Evolutionary conservation across 306 rosid species (phyloP).

Genomic region (Vigna nakashimae): DNA sequence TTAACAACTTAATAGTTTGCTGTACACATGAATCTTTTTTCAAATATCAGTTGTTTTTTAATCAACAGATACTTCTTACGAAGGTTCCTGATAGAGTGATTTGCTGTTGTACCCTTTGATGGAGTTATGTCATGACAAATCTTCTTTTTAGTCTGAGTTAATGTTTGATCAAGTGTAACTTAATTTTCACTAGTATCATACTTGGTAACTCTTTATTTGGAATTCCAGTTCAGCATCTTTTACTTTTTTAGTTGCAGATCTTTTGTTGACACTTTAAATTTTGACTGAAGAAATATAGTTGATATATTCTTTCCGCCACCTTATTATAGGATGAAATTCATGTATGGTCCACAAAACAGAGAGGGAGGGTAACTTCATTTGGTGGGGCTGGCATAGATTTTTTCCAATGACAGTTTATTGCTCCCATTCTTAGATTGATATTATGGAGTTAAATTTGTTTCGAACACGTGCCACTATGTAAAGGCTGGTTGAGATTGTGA

Average conservation of each 20-base stretch:
- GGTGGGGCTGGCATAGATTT: background rate
- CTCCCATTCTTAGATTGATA: constrained; percentile 1
- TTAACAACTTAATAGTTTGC: constrained; percentile 4
- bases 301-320: background rate
- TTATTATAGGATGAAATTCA: background rate
- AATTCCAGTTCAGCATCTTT: background rate
- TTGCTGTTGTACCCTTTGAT: constrained; percentile 8
- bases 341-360: background rate
- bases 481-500: constrained; percentile 12
- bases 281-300: background rate
- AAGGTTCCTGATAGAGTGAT: constrained; percentile 12
- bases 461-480: background rate
- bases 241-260: constrained; percentile 6
- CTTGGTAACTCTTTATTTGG: background rate
- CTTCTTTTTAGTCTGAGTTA: background rate
- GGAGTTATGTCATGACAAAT: background rate
- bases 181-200: constrained; percentile 1
- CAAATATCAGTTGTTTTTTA: background rate
- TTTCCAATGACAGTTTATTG: background rate
- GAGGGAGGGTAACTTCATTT: background rate
- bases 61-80: background rate
- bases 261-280: background rate
- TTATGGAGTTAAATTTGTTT: background rate
- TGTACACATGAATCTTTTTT: background rate
- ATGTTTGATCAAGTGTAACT: background rate